phyloP scores from a whole-genome alignment of 352 stramenopile species.

The Phytophthora pseudosyringae region DNA sequence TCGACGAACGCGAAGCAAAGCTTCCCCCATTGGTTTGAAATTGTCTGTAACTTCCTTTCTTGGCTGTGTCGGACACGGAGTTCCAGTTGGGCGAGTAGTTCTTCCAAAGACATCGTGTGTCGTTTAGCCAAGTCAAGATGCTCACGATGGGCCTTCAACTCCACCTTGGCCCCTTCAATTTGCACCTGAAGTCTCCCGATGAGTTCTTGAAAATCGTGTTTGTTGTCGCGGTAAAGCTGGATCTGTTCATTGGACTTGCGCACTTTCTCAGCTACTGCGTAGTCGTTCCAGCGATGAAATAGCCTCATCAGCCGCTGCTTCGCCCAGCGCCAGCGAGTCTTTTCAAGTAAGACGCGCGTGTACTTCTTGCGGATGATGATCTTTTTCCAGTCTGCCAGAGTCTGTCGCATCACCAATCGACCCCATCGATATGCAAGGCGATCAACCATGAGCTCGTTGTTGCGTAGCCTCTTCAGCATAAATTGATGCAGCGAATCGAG shows the following conservation, averaged over 20 bases:
- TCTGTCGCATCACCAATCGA: constrained; percentile 56
- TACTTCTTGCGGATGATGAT: constrained; percentile 79
- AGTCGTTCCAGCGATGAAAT: constrained; percentile 57
- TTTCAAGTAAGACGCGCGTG: constrained; percentile 66
- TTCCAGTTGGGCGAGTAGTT: constrained; percentile 61
- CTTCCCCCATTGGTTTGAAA: constrained; percentile 71
- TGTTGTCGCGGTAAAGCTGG: constrained; percentile 55
- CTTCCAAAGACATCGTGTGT: constrained; percentile 61
- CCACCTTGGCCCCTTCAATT: constrained; percentile 56
- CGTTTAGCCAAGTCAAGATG: constrained; percentile 69
- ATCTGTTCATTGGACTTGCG: constrained; percentile 43
- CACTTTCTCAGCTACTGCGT: constrained; percentile 45
- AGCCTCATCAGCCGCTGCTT: constrained; percentile 53
- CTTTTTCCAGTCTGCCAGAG: constrained; percentile 74
- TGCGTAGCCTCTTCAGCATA: constrained; percentile 63
- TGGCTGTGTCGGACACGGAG: constrained; percentile 52
- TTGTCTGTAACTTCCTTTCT: constrained; percentile 63
- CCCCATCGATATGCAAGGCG: constrained; percentile 61
- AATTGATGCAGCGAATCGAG: constrained; percentile 57
- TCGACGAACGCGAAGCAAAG: constrained; percentile 72
- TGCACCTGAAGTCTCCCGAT: constrained; percentile 53
- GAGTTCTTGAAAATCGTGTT: constrained; percentile 60
- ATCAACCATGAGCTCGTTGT: constrained; percentile 71
- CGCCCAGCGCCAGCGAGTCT: constrained; percentile 59
- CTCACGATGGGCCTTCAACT: constrained; percentile 55